Percentiles rank a stretch among this genome's conserved stretches.
Evolutionary conservation across 2,329 filamentous ascomycete genomes (phyloP).

Genomic region (Neophaeococcomyces aloes): DNA sequence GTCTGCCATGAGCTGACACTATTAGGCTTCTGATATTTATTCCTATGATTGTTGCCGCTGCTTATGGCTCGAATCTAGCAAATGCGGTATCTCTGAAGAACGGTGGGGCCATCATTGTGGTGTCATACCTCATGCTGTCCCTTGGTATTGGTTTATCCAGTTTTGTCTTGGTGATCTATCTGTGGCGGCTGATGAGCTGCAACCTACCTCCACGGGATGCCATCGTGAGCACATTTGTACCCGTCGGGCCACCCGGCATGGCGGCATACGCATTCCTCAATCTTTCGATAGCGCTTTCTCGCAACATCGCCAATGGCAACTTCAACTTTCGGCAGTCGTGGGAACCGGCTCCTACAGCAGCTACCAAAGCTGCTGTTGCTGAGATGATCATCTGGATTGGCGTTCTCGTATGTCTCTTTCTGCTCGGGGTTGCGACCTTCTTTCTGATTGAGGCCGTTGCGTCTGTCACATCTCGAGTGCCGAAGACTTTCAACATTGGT

Average conservation of each 20-base stretch:
- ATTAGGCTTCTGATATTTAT: constrained; percentile 13
- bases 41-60: constrained; percentile 12
- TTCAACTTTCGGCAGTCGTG: constrained; percentile 13
- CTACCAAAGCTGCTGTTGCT: constrained; percentile 12
- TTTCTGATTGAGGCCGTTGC: constrained; percentile 19
- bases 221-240: constrained; percentile 57
- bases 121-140: constrained; percentile 16
- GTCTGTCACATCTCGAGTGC: constrained; percentile 11
- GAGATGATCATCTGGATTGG: constrained; percentile 22
- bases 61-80: constrained; percentile 13
- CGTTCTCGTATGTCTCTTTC: constrained; percentile 16
- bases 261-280: constrained; percentile 18
- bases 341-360: constrained; percentile 10
- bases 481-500: constrained; percentile 20
- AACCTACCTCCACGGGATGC: constrained; percentile 55
- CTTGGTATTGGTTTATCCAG: constrained; percentile 14
- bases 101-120: constrained; percentile 7
- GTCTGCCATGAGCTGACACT: not conserved
- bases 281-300: constrained; percentile 16
- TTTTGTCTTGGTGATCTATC: constrained; percentile 55
- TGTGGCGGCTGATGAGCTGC: constrained; percentile 55
- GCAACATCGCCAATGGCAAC: constrained; percentile 9
- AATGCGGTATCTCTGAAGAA: constrained; percentile 10
- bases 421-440: constrained; percentile 21
- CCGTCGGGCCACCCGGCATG: constrained; percentile 53